These are phyloP conservation scores for Alternaria ethzedia DNA, from an alignment of 2,329 filamentous ascomycete genomes.

Conservation along the genomic window DNA sequence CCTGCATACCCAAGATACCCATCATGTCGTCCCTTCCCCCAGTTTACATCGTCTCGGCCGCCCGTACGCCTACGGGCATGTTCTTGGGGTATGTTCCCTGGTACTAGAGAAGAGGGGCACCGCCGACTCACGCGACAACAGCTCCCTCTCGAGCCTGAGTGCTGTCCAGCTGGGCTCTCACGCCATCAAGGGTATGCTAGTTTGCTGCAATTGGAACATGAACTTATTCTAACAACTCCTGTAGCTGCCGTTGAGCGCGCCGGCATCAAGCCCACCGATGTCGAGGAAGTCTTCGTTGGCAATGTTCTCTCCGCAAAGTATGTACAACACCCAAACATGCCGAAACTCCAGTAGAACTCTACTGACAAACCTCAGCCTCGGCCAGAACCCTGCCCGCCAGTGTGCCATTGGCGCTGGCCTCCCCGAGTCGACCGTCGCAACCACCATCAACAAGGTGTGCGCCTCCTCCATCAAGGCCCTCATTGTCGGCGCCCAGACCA, in stretches of 20 bases:
- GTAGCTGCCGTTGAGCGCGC: constrained; percentile 82
- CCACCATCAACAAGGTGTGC: constrained; percentile 99
- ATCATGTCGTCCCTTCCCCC: constrained; percentile 80
- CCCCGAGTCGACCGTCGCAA: constrained; percentile 77
- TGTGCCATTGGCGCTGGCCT: constrained; percentile 90
- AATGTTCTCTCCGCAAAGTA: constrained; percentile 98
- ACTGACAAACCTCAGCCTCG: constrained; percentile 68
- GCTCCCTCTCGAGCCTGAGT: constrained; percentile 84
- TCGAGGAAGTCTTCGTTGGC: constrained; percentile 97
- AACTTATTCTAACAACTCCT: constrained; percentile 22
- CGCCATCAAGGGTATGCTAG: constrained; percentile 81
- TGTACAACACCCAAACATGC: constrained; percentile 28
- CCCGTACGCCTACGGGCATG: constrained; percentile 88
- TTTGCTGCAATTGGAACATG: not conserved
- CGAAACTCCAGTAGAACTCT: not conserved
- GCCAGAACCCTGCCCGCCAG: constrained; percentile 95
- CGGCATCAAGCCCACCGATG: constrained; percentile 83
- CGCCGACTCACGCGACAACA: constrained; percentile 51
- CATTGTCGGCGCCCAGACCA: constrained; percentile 93
- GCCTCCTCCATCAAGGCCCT: constrained; percentile 94
- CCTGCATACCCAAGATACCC: constrained; percentile 25
- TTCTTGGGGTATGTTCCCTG: constrained; percentile 79
- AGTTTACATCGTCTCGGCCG: constrained; percentile 94
- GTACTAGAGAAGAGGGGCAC: constrained; percentile 26
- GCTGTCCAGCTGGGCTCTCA: constrained; percentile 87